Conservation (phyloP, 192 early-diverging fungal genomes). For the Coemansia sp. region DNA sequence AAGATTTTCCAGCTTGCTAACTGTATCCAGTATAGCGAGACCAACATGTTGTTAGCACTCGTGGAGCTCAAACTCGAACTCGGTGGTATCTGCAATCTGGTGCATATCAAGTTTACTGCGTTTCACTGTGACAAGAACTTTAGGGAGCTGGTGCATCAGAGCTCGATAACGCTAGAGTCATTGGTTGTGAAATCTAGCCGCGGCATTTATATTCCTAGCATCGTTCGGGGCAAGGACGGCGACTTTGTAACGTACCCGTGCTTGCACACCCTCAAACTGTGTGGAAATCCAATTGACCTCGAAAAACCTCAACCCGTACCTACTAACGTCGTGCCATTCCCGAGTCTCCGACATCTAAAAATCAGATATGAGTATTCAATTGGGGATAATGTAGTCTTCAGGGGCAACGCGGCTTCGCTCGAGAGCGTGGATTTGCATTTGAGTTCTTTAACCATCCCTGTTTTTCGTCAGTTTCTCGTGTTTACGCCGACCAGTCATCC, state of each 20-base stretch:
- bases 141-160: background rate
- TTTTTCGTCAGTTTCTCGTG: background rate
- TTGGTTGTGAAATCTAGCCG: background rate
- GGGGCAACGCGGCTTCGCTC: background rate
- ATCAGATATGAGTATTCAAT: background rate
- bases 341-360: background rate
- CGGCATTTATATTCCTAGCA: background rate
- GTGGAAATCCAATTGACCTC: too few relatives aligned
- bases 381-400: background rate
- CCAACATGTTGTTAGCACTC: too few relatives aligned
- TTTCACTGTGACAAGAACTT: background rate
- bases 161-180: background rate
- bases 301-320: too few relatives aligned
- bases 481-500: conserved; percentile 4
- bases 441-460: background rate
- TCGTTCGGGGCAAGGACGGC: background rate
- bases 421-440: background rate
- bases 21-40: background rate
- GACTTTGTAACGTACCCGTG: background rate
- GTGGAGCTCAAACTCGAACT: background rate
- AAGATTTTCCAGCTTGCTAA: background rate
- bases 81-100: background rate
- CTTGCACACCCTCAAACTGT: background rate
- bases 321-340: background rate
- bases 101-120: background rate